Percentiles rank a stretch among this genome's conserved stretches.
Evolutionary conservation across 2,329 filamentous ascomycete species (phyloP).

Genomic region (Epichloe sibirici): DNA sequence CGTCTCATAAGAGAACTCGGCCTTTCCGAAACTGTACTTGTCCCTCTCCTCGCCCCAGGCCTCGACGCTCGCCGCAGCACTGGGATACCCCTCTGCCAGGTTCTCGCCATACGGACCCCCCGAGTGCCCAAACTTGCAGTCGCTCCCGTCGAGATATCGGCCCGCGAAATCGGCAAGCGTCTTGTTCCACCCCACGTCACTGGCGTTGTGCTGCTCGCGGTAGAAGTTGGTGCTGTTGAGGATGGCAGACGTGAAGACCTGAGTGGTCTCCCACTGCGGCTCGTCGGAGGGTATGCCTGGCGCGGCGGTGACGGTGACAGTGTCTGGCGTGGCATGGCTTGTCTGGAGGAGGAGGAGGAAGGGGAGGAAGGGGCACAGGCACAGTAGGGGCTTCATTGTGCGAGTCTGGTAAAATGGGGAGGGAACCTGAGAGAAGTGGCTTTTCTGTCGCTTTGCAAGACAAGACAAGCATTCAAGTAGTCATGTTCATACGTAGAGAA

Average conservation of each 20-base stretch:
- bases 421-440: too few relatives aligned
- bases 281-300: constrained; percentile 2
- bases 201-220: constrained; percentile 49
- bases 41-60: constrained; percentile 9
- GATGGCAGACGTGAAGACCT: constrained; percentile 37
- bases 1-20: background rate
- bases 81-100: constrained; percentile 2
- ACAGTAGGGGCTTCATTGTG: background rate
- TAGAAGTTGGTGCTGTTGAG: constrained; percentile 57
- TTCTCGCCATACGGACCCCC: constrained; percentile 40
- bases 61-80: constrained; percentile 2
- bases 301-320: constrained; percentile 1
- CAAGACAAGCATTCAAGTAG: too few relatives aligned
- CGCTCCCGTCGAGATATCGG: constrained; percentile 30
- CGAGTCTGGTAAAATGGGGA: background rate
- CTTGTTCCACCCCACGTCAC: constrained; percentile 48
- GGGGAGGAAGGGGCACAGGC: background rate
- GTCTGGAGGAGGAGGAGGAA: background rate
- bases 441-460: background rate
- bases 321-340: background rate
- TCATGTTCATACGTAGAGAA: too few relatives aligned
- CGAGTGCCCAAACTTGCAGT: constrained; percentile 43
- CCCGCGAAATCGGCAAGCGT: constrained; percentile 45
- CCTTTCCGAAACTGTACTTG: constrained; percentile 7
- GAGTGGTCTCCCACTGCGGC: constrained; percentile 1